phyloP scores from a whole-genome alignment of 2,329 filamentous ascomycete species.

The Parafenestella ontariensis region DNA sequence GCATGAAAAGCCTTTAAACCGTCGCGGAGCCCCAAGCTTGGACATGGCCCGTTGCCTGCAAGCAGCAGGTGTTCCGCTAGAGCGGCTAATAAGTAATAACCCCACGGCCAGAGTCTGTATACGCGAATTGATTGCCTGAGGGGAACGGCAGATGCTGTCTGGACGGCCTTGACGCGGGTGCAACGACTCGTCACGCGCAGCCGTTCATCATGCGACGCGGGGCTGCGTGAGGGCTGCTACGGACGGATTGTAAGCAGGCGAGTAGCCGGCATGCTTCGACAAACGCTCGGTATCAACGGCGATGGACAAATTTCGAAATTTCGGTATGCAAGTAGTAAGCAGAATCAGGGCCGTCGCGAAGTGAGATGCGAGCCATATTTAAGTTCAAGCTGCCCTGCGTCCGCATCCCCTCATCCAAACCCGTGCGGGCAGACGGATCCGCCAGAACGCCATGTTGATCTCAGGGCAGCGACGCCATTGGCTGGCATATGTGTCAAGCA shows the following conservation, averaged over 20 bases:
- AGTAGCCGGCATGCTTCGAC: neutral
- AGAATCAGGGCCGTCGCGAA: neutral
- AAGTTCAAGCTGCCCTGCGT: conserved; percentile 8
- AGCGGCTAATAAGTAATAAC: conserved; percentile 26
- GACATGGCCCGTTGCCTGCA: conserved; percentile 11
- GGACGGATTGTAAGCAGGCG: conserved; percentile 7
- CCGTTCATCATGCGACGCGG: conserved; percentile 14
- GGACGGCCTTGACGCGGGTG: conserved; percentile 3
- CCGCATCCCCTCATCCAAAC: conserved; percentile 12
- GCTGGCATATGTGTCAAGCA: conserved; percentile 3
- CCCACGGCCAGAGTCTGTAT: conserved; percentile 7
- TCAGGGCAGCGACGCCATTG: conserved; percentile 11
- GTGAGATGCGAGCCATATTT: conserved; percentile 11
- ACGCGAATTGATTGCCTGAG: conserved; percentile 16
- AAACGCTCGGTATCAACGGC: neutral
- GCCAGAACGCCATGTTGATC: neutral
- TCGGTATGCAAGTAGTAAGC: neutral
- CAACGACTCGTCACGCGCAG: conserved; percentile 11
- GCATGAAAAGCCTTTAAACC: conserved; percentile 18
- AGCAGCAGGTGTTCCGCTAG: conserved; percentile 18
- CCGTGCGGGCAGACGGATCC: conserved; percentile 14
- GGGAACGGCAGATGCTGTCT: conserved; percentile 13
- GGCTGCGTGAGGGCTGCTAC: conserved; percentile 5
- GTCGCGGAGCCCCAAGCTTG: conserved; percentile 14
- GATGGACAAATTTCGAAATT: neutral